phyloP scores from a whole-genome alignment of 768 basidiomycete species.

The Mycena amicta region DNA sequence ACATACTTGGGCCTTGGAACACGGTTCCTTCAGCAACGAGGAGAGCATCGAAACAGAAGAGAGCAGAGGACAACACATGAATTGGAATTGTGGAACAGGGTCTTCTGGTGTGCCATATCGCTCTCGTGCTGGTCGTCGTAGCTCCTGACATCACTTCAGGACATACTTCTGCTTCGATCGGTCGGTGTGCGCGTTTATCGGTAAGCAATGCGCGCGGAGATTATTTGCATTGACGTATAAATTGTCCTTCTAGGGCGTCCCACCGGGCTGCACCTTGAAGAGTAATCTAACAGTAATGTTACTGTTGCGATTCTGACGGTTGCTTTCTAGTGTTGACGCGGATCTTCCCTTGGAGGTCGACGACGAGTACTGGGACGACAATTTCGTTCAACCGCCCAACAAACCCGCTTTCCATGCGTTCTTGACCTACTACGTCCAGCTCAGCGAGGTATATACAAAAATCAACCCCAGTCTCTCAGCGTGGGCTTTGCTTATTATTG shows the following conservation, averaged over 20 bases:
- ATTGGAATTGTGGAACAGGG: not conserved
- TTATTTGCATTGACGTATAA: no score
- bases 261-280: not conserved
- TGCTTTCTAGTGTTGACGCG: not conserved
- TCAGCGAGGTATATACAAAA: not conserved
- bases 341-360: slow-evolving; percentile 3
- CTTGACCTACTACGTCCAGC: not conserved
- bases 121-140: not conserved
- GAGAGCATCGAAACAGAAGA: not conserved
- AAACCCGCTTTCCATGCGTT: not conserved
- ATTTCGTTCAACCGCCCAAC: slow-evolving; percentile 1
- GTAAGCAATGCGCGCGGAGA: no score
- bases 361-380: slow-evolving; percentile 2
- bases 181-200: not conserved
- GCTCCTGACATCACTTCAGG: not conserved
- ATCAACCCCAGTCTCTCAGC: not conserved
- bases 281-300: no score
- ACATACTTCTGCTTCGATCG: not conserved
- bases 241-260: not conserved
- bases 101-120: not conserved
- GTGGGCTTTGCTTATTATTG: not conserved
- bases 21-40: slow-evolving; percentile 1
- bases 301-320: not conserved
- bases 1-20: not conserved
- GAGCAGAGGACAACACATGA: not conserved